Conservation (phyloP, 148 eudicot species). For the Pouteria glomerata region DNA sequence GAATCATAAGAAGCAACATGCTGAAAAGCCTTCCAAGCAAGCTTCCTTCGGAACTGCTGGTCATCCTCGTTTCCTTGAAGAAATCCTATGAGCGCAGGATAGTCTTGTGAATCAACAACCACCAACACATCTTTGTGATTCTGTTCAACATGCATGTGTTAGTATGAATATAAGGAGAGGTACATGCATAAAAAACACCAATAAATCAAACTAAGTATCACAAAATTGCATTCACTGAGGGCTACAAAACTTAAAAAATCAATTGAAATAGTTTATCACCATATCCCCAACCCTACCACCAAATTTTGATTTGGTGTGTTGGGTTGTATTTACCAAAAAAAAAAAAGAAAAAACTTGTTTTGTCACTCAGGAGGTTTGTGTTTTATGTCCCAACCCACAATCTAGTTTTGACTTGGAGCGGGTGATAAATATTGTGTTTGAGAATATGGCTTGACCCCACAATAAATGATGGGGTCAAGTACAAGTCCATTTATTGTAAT, state of each 20-base stretch:
- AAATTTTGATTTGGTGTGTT: too few relatives aligned
- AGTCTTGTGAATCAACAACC: conserved; percentile 89
- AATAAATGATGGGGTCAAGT: neutral
- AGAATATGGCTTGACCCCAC: neutral
- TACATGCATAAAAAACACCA: neutral
- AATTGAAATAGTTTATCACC: neutral
- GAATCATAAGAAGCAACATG: conserved; percentile 94
- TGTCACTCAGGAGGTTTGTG: too few relatives aligned
- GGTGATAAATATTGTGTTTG: neutral
- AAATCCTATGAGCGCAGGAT: conserved; percentile 54
- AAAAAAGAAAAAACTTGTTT: too few relatives aligned
- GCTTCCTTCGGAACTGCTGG: conserved; percentile 60
- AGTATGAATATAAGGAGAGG: neutral
- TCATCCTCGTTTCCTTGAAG: conserved; percentile 52
- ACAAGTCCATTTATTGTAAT: neutral
- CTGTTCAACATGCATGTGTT: conserved; percentile 30
- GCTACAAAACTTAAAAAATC: neutral
- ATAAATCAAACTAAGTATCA: too few relatives aligned
- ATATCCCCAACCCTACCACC: too few relatives aligned
- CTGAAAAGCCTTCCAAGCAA: conserved; percentile 95
- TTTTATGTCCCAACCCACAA: too few relatives aligned
- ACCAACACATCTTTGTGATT: conserved; percentile 94
- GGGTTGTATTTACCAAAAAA: too few relatives aligned
- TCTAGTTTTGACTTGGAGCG: too few relatives aligned
- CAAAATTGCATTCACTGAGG: neutral